A percentile compares a stretch with the other conserved stretches of the same genome.
phyloP scores from a whole-genome alignment of 345 rosid species.

The Eucalyptus brandiana region DNA sequence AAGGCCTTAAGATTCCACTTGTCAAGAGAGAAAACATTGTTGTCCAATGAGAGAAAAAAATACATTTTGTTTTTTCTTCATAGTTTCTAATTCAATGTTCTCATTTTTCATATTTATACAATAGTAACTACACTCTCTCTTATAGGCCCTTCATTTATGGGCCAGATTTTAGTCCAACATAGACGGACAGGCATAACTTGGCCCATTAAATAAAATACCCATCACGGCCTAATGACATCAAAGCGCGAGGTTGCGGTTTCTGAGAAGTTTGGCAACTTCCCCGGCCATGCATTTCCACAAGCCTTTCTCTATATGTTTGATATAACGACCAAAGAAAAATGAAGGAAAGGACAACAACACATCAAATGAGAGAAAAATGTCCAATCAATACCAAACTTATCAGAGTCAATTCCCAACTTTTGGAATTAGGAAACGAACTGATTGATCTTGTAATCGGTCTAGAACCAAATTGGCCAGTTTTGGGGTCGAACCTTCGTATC shows the following conservation, averaged over 20 bases:
- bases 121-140: too few species aligned
- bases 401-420: not conserved
- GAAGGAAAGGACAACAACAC: not conserved
- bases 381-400: not conserved
- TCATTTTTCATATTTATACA: too few species aligned
- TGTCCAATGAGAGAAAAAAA: too few species aligned
- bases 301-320: not conserved
- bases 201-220: too few species aligned
- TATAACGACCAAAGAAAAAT: not conserved
- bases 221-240: not conserved
- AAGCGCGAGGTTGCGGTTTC: not conserved
- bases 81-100: too few species aligned
- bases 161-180: too few species aligned
- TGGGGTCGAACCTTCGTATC: not conserved
- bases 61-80: too few species aligned
- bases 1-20: too few species aligned
- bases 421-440: not conserved
- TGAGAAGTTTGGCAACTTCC: not conserved
- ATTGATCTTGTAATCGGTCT: not conserved
- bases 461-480: not conserved
- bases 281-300: not conserved
- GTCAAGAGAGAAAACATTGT: too few species aligned
- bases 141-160: too few species aligned
- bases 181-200: fast-evolving
- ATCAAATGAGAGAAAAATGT: not conserved